Evolutionary conservation across 1,284 basidiomycete species (phyloP).

Genomic region (Cutaneotrichosporon daszewskae): DNA sequence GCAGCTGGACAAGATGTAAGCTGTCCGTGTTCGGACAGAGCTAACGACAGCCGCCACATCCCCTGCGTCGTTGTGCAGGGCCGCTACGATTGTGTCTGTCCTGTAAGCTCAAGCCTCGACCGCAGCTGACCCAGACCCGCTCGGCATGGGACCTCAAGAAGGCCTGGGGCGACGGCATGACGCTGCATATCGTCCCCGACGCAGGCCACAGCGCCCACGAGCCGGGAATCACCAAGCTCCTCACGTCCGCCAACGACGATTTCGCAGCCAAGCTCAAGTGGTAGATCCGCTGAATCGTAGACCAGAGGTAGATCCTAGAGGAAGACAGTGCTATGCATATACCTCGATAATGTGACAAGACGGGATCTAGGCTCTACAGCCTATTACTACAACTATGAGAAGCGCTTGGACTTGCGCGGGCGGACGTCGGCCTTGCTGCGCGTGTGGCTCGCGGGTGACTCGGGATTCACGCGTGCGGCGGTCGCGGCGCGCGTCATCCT

Average conservation of each 20-base stretch:
- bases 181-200: slow-evolving; percentile 75
- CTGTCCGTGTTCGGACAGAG: background rate
- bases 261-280: slow-evolving; percentile 11
- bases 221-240: slow-evolving; percentile 62
- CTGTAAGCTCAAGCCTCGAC: slow-evolving; percentile 29
- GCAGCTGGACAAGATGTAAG: slow-evolving; percentile 83
- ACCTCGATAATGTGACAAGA: no score
- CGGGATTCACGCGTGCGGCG: background rate
- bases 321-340: no score
- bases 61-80: slow-evolving; percentile 82
- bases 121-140: slow-evolving; percentile 5
- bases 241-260: slow-evolving; percentile 45
- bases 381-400: background rate
- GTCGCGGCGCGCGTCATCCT: background rate
- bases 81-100: slow-evolving; percentile 51
- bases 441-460: background rate
- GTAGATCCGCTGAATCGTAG: no score
- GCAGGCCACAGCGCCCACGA: slow-evolving; percentile 87
- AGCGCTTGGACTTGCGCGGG: background rate
- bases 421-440: no score
- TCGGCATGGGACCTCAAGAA: slow-evolving; percentile 68
- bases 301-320: no score
- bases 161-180: slow-evolving; percentile 63
- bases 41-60: slow-evolving; percentile 64
- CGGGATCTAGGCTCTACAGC: background rate